Evolutionary conservation across 164 flowering plant genomes (phyloP).

Genomic region (Magnolia sinica): DNA sequence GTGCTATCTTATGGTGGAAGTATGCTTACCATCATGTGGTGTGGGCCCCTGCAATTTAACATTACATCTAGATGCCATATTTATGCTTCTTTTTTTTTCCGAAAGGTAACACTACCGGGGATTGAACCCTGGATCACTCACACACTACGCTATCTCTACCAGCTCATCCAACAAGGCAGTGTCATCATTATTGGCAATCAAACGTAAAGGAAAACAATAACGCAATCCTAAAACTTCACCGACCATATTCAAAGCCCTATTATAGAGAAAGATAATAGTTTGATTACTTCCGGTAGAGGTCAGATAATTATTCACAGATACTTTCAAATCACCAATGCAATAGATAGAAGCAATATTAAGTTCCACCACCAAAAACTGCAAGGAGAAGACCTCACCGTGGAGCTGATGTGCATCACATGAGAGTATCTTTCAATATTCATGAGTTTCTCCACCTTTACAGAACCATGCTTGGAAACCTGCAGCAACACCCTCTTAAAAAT

Average conservation of each 20-base stretch:
- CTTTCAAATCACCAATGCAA: neutral
- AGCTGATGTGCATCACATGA: slow-evolving; percentile 99
- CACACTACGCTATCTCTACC: no score
- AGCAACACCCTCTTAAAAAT: neutral
- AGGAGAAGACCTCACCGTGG: slow-evolving; percentile 55
- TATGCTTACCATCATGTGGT: no score
- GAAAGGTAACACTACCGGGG: no score
- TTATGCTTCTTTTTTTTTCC: no score
- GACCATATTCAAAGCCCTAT: neutral
- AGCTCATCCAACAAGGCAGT: no score
- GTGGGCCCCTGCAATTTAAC: no score
- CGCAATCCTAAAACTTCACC: neutral
- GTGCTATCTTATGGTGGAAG: no score
- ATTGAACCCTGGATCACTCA: no score
- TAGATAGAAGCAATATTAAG: neutral
- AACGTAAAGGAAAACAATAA: no score
- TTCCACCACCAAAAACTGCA: neutral
- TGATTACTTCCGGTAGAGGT: neutral
- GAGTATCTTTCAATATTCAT: slow-evolving; percentile 92
- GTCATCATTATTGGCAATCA: neutral
- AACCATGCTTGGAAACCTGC: slow-evolving; percentile 84
- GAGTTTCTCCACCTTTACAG: slow-evolving; percentile 91
- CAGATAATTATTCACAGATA: neutral
- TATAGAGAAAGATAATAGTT: neutral
- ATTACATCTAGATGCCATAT: no score